Evolutionary conservation across 352 stramenopile genomes (phyloP).

Genomic region (Salisapilia sapeloensis): DNA sequence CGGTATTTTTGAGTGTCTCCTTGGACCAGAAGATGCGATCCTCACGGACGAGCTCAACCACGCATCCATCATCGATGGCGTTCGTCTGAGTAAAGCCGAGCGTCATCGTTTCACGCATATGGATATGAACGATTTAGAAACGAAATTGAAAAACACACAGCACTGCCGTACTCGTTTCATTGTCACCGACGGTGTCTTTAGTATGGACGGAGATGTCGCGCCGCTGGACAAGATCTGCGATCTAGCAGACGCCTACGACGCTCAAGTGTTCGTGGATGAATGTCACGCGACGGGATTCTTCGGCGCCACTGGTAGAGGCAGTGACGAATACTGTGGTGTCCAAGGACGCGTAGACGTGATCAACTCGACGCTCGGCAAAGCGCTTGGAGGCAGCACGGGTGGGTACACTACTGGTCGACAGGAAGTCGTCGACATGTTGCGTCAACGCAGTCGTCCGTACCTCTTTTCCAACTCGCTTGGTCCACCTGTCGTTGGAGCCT

Average conservation of each 20-base stretch:
- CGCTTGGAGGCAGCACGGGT: slow-evolving; percentile 83
- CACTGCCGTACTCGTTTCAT: slow-evolving; percentile 84
- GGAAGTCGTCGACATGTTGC: slow-evolving; percentile 84
- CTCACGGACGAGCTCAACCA: slow-evolving; percentile 90
- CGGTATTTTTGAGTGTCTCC: slow-evolving; percentile 80
- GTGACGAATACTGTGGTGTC: slow-evolving; percentile 84
- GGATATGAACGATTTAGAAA: slow-evolving; percentile 83
- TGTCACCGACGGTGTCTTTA: slow-evolving; percentile 90
- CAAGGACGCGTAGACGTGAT: slow-evolving; percentile 85
- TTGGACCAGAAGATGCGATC: slow-evolving; percentile 83
- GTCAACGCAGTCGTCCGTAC: slow-evolving; percentile 84
- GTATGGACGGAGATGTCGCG: slow-evolving; percentile 90
- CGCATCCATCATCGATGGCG: slow-evolving; percentile 89
- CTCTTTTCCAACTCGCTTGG: slow-evolving; percentile 89
- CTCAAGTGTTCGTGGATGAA: slow-evolving; percentile 88
- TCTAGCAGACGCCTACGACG: slow-evolving; percentile 85
- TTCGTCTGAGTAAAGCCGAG: slow-evolving; percentile 88
- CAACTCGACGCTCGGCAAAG: slow-evolving; percentile 91
- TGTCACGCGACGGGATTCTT: slow-evolving; percentile 91
- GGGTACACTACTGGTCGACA: slow-evolving; percentile 85
- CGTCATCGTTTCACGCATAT: slow-evolving; percentile 89
- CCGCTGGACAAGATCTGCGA: slow-evolving; percentile 81
- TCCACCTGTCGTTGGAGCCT: slow-evolving; percentile 86
- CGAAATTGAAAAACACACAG: slow-evolving; percentile 79
- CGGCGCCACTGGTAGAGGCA: slow-evolving; percentile 80